Evolutionary conservation across 1,284 basidiomycete genomes (phyloP).

Genomic region (Cryptococcus deneoformans): DNA sequence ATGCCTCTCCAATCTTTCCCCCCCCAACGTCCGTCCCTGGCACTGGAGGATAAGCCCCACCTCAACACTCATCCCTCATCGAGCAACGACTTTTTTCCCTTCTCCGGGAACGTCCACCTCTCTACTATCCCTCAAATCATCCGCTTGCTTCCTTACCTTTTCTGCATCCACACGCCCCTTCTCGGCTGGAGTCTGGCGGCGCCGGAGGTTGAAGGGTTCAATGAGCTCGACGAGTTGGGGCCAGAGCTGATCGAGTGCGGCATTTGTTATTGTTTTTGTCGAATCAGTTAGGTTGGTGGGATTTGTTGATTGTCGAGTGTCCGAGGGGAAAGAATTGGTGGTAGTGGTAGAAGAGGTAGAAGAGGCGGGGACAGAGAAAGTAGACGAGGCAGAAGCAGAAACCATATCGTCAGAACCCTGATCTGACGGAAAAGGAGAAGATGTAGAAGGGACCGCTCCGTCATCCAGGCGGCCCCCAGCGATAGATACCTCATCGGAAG

Average conservation of each 20-base stretch:
- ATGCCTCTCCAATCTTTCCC: too few relatives aligned
- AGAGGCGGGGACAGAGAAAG: background rate
- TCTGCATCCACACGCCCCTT: constrained; percentile 11
- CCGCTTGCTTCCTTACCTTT: constrained; percentile 39
- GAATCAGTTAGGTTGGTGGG: too few relatives aligned
- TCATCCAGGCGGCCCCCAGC: background rate
- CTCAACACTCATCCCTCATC: too few relatives aligned
- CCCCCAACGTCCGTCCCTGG: too few relatives aligned
- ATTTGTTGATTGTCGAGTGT: too few relatives aligned
- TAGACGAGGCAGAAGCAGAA: background rate
- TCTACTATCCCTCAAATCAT: constrained; percentile 39
- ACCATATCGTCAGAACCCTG: constrained; percentile 1
- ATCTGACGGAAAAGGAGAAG: background rate
- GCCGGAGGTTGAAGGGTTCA: constrained; percentile 36
- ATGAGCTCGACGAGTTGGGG: constrained; percentile 44
- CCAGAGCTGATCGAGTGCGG: constrained; percentile 47
- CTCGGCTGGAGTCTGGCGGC: constrained; percentile 9
- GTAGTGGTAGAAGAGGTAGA: background rate
- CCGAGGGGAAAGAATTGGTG: background rate
- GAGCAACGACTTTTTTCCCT: too few relatives aligned
- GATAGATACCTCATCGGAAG: constrained; percentile 77
- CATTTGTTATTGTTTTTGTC: background rate
- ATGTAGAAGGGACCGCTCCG: constrained; percentile 7
- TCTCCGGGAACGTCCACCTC: too few relatives aligned
- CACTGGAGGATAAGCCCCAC: too few relatives aligned